Conservation (phyloP, 2,329 filamentous ascomycete species). For the Aspergillus chevalieri region DNA sequence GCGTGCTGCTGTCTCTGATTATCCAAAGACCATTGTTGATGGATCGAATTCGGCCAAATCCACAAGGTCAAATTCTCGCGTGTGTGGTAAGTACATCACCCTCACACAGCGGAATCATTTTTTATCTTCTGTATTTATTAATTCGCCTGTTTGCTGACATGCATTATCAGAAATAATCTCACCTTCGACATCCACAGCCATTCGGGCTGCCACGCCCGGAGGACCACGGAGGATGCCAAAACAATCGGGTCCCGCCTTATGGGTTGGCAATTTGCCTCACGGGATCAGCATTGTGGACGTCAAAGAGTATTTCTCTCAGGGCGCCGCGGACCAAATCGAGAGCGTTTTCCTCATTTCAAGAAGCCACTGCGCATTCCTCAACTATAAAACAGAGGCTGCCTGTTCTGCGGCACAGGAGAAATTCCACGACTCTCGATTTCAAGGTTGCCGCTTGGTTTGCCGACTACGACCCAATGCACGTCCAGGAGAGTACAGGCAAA, state of each 20-base stretch:
- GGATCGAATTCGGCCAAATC: conserved; percentile 27
- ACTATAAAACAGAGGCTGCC: conserved; percentile 74
- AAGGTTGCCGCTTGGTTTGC: conserved; percentile 79
- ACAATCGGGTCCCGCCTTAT: conserved; percentile 78
- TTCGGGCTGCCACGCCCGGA: conserved; percentile 38
- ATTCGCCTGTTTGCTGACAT: not conserved
- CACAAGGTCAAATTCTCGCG: conserved; percentile 2
- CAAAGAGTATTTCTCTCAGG: conserved; percentile 84
- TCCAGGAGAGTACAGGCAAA: conserved; percentile 23
- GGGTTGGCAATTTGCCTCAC: conserved; percentile 90
- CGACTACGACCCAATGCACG: conserved; percentile 60
- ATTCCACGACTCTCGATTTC: conserved; percentile 86
- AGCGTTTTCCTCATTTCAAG: conserved; percentile 93
- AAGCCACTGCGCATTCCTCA: conserved; percentile 95
- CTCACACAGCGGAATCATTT: not conserved
- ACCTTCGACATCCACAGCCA: conserved; percentile 4
- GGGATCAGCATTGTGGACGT: conserved; percentile 73
- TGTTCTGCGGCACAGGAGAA: conserved; percentile 72
- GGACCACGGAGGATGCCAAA: conserved; percentile 63
- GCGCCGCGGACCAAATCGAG: conserved; percentile 68
- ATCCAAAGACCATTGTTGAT: conserved; percentile 33
- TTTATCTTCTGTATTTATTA: not conserved
- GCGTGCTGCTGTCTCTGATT: conserved; percentile 22
- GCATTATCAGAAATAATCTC: not conserved
- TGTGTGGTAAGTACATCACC: not conserved